These are phyloP conservation scores for Aspergillus egyptiacus DNA, from an alignment of 495 filamentous ascomycete genomes.

Conservation along the genomic window DNA sequence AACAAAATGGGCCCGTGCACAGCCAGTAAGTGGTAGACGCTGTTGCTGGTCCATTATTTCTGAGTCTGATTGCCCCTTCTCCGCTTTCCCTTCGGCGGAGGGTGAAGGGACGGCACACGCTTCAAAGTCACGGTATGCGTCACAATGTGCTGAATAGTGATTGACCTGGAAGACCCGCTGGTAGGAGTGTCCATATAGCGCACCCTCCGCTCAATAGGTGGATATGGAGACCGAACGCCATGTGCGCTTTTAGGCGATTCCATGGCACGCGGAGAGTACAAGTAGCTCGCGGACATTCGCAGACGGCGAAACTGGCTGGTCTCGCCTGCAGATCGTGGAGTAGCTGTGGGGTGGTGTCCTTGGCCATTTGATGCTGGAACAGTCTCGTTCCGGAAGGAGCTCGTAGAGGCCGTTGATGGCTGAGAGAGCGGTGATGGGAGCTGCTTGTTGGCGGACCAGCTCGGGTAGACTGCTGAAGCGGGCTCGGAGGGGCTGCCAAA, in stretches of 20 bases:
- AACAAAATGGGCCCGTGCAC: neutral
- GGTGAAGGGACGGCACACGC: conserved; percentile 12
- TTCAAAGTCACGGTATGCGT: conserved; percentile 17
- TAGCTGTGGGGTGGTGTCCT: neutral
- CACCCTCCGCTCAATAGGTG: conserved; percentile 4
- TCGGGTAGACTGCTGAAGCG: conserved; percentile 6
- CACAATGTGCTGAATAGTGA: conserved; percentile 15
- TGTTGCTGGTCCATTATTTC: neutral
- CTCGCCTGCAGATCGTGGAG: neutral
- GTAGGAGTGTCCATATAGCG: conserved; percentile 3
- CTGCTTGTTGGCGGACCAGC: conserved; percentile 11
- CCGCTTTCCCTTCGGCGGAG: conserved; percentile 11
- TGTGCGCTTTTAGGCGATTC: conserved; percentile 16
- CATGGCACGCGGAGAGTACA: conserved; percentile 1
- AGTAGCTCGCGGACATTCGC: conserved; percentile 10
- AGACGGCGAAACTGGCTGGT: conserved; percentile 6
- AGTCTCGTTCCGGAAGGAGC: conserved; percentile 1
- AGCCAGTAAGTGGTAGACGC: neutral
- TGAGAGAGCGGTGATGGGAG: conserved; percentile 8
- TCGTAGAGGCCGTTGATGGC: conserved; percentile 1
- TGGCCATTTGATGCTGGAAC: neutral
- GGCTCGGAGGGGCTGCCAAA: conserved; percentile 1
- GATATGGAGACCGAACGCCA: conserved; percentile 7
- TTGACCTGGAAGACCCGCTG: neutral
- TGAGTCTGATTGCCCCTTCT: neutral